A percentile compares a stretch with the other conserved stretches of the same genome.
These are phyloP conservation scores for Coccomyxa sp. DNA, from an alignment of 139 green algal genomes.

Conservation along the genomic window DNA sequence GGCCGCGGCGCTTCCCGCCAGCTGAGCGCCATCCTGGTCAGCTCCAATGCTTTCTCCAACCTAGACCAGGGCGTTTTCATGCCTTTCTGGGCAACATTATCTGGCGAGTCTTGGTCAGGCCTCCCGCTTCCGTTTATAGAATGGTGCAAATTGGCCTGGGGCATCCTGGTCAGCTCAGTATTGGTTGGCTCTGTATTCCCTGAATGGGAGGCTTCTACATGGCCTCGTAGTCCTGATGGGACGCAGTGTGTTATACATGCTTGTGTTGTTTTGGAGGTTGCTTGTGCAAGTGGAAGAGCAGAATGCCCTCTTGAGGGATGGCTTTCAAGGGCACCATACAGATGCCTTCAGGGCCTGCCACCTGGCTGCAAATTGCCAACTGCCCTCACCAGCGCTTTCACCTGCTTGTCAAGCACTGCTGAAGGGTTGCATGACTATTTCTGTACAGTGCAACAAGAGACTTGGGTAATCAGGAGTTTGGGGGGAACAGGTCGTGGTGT, in stretches of 20 bases:
- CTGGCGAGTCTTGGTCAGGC: background rate
- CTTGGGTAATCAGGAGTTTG: background rate
- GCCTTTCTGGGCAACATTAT: background rate
- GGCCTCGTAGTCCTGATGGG: no score
- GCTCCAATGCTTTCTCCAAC: background rate
- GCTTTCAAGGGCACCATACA: no score
- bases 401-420: no score
- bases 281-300: background rate
- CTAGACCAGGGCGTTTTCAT: background rate
- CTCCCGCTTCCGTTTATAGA: background rate
- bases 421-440: no score
- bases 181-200: no score
- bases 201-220: no score
- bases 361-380: no score
- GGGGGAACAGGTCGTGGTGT: conserved; percentile 30
- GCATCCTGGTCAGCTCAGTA: no score
- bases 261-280: background rate
- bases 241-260: background rate
- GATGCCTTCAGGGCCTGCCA: no score
- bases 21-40: conserved; percentile 10
- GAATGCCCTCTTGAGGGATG: background rate
- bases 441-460: no score
- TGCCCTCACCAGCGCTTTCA: no score
- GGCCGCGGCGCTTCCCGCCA: conserved; percentile 2
- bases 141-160: no score